Evolutionary conservation across 306 rosid species (phyloP), one percentile per base, ranked within the genome.

Genomic region (Vigna mungo): DNA sequence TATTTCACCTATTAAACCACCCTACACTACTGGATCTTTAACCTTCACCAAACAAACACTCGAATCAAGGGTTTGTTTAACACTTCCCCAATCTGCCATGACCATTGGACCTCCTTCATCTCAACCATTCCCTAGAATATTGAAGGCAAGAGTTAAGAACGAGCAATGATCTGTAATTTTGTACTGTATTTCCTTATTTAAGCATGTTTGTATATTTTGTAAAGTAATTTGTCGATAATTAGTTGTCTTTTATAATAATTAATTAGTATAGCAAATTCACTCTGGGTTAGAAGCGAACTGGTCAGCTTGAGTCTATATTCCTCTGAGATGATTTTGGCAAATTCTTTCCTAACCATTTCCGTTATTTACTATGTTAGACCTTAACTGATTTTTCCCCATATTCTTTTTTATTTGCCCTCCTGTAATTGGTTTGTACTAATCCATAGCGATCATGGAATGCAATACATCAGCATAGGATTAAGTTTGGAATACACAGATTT

Each of bases 81-180:
- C 23, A 21, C 23, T 21, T 21, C 1, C 23, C 23, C 23, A 1
- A 21, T 21, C 23, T 21, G 23, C 23, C 23, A 21, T 21, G 23
- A 21, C 23, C 23, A 21, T 1, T 21, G 1, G 23, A 21, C 78
- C 84, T 78, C 93, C 93, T 36, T 85, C 91, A 79, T 91, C 98
- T 6, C 96, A 96, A 5, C 97, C 98, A 64, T 86, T 91, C 64
- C 97, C 98, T 0, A 96, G 97, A 78, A 93, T 93, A 82, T 81
- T 93, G 36, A 93, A 93, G 84, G 93, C 96, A 47, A 96, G 98
- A 1, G 87, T 93, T 65, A 93, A 93, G 86, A 92, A 88, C 52
- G 97, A 93, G 85, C 94, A 93, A 68, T 86, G 68, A 80, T 80
- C 13, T 71, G 64, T 68, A 72, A 51, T 23, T 71, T 53, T 43